Evolutionary conservation across 805 yeast genomes (phyloP).

Genomic region (Pichia insulana): DNA sequence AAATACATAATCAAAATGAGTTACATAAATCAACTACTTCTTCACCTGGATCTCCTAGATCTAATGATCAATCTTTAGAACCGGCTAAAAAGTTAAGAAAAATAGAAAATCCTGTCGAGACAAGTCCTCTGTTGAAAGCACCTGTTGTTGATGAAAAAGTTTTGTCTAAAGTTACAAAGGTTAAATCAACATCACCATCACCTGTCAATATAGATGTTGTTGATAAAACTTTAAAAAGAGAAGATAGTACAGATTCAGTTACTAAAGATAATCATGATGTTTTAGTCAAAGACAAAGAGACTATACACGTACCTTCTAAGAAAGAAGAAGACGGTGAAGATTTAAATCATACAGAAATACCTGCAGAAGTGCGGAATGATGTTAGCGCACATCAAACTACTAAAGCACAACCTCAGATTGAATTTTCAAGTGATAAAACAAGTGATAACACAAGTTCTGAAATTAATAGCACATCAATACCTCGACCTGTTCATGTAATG

Average conservation of each 20-base stretch:
- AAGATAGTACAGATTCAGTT: neutral
- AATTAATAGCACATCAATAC: too few relatives aligned
- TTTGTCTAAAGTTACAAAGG: neutral
- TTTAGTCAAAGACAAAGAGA: too few relatives aligned
- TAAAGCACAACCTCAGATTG: too few relatives aligned
- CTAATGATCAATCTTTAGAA: slow-evolving; percentile 1
- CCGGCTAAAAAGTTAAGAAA: slow-evolving; percentile 5
- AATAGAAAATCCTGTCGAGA: neutral
- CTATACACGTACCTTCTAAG: too few relatives aligned
- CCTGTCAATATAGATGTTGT: neutral
- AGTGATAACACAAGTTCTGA: too few relatives aligned
- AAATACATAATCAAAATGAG: slow-evolving; percentile 1
- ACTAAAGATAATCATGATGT: too few relatives aligned
- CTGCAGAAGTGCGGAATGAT: too few relatives aligned
- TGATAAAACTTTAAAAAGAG: neutral
- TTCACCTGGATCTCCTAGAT: slow-evolving; percentile 1
- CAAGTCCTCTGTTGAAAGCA: neutral
- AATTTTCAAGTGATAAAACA: too few relatives aligned
- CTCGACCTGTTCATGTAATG: neutral
- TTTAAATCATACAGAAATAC: too few relatives aligned
- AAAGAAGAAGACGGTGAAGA: neutral
- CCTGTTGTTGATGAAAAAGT: neutral
- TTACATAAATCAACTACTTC: neutral
- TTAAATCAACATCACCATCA: neutral
- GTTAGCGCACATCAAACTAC: too few relatives aligned